phyloP scores from a whole-genome alignment of 1,284 basidiomycete species.

The Puccinia brachypodii region DNA sequence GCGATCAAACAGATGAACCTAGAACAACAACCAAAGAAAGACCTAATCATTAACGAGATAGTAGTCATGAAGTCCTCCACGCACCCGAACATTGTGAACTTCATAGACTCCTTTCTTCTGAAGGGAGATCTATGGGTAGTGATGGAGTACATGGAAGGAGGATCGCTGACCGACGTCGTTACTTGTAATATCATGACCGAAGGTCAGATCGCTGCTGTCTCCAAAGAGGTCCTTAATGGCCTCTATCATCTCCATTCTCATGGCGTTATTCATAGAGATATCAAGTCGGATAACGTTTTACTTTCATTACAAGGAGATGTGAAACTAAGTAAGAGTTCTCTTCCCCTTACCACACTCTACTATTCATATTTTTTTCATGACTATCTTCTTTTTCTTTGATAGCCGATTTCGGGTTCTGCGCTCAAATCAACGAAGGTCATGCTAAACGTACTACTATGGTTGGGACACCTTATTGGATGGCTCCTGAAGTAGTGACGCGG shows the following conservation, averaged over 20 bases:
- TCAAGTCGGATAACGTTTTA: constrained; percentile 96
- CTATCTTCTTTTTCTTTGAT: constrained; percentile 37
- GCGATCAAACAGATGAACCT: constrained; percentile 99
- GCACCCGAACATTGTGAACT: constrained; percentile 99
- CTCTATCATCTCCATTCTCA: constrained; percentile 88
- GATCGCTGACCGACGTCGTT: constrained; percentile 86
- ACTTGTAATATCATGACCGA: constrained; percentile 93
- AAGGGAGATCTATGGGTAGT: constrained; percentile 99
- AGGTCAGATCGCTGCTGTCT: constrained; percentile 90
- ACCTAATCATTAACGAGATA: constrained; percentile 99
- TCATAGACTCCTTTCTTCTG: constrained; percentile 95
- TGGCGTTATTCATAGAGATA: constrained; percentile 94
- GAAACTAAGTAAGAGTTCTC: constrained; percentile 75
- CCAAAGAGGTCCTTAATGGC: constrained; percentile 83
- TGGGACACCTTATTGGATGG: constrained; percentile 99
- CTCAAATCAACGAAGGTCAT: constrained; percentile 86
- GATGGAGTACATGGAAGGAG: constrained; percentile 99
- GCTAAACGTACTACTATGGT: constrained; percentile 99
- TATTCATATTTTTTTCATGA: neutral
- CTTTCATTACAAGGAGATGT: constrained; percentile 90
- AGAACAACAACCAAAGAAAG: constrained; percentile 99
- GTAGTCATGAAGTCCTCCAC: constrained; percentile 95
- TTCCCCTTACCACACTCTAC: neutral
- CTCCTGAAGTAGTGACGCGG: constrained; percentile 94
- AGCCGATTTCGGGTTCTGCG: constrained; percentile 99